phyloP scores from a whole-genome alignment of 108 stramenopile genomes.

The Chaetoceros tenuissimus region DNA sequence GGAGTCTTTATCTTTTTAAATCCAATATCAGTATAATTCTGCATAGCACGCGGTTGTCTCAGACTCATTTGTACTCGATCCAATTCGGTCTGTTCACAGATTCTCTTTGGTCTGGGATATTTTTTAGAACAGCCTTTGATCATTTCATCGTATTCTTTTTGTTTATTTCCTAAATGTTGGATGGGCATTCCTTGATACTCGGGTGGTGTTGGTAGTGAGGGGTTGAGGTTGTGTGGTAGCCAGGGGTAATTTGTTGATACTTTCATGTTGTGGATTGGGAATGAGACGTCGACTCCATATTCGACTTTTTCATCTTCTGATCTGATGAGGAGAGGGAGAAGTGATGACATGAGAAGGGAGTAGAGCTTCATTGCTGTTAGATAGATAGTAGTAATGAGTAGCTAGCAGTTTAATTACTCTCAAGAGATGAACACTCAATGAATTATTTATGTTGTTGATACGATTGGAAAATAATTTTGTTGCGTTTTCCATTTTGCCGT shows the following conservation, averaged over 20 bases:
- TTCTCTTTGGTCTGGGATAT: not conserved
- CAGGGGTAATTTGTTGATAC: constrained; percentile 35
- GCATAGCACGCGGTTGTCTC: constrained; percentile 15
- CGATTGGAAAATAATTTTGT: no score
- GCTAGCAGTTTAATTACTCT: no score
- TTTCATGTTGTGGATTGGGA: constrained; percentile 29
- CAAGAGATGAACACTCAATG: no score
- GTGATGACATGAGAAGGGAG: no score
- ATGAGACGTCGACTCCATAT: constrained; percentile 47
- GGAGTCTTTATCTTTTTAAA: constrained; percentile 55
- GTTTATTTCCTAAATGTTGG: constrained; percentile 35
- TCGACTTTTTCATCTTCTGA: not conserved
- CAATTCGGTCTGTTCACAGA: not conserved
- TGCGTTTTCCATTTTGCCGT: no score
- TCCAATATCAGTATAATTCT: constrained; percentile 58
- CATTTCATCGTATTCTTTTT: constrained; percentile 16
- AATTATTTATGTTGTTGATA: no score
- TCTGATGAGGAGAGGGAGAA: no score
- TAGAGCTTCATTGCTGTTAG: no score
- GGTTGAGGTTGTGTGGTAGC: constrained; percentile 27
- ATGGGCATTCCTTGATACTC: constrained; percentile 26
- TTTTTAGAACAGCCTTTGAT: not conserved
- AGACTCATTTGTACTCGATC: not conserved
- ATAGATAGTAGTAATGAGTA: no score
- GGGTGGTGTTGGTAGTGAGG: constrained; percentile 9